Percentiles rank a stretch among this genome's conserved stretches.
phyloP scores from a whole-genome alignment of 768 basidiomycete genomes.

The Mycena capillaripes region DNA sequence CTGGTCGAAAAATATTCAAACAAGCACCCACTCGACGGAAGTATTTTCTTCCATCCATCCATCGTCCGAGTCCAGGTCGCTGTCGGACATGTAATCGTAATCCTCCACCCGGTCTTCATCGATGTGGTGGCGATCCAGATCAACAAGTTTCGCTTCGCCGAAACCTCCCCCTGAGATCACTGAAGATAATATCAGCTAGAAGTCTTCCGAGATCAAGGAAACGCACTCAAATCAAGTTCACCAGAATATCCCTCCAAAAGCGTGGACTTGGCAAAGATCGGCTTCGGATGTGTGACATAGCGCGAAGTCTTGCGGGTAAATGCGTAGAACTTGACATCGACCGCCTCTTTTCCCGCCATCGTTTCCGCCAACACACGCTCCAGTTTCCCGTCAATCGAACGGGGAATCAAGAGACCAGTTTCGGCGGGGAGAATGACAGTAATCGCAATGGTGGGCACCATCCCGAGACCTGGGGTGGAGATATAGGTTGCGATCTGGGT shows the following conservation, averaged over 20 bases:
- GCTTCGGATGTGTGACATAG: constrained; percentile 11
- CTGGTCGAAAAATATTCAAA: background rate
- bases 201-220: background rate
- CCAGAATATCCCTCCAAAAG: constrained; percentile 18
- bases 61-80: constrained; percentile 23
- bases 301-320: background rate
- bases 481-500: background rate
- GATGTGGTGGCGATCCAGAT: constrained; percentile 4
- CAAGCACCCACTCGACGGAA: background rate
- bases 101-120: background rate
- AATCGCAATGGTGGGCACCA: background rate
- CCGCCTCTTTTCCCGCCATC: constrained; percentile 5
- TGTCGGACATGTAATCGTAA: constrained; percentile 23
- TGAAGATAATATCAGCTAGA: background rate
- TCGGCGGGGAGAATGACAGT: constrained; percentile 4
- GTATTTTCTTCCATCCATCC: background rate
- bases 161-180: constrained; percentile 6
- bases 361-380: background rate
- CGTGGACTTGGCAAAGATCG: constrained; percentile 1
- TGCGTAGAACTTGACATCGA: constrained; percentile 30
- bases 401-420: background rate
- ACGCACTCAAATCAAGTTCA: constrained; percentile 18
- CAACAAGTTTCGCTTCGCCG: constrained; percentile 1
- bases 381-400: background rate
- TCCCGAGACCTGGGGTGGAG: background rate